phyloP scores from a whole-genome alignment of 2,329 filamentous ascomycete species.

The Escovopsis sp. region DNA sequence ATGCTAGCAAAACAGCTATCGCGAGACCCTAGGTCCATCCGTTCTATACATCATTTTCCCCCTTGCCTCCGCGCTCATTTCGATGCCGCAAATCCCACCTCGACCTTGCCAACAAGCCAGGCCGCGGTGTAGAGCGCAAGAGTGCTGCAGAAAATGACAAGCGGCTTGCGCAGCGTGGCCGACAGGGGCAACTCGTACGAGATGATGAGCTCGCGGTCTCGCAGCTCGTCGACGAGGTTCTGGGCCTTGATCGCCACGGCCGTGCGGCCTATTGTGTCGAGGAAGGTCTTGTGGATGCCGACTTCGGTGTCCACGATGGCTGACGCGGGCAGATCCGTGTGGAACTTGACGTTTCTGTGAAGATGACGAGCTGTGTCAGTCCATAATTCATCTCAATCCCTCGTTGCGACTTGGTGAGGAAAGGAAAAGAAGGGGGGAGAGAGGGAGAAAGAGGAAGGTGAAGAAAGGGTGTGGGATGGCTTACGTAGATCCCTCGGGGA shows the following conservation, averaged over 20 bases:
- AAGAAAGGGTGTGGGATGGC: conserved; percentile 17
- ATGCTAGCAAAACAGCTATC: too few species aligned
- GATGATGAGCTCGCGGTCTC: conserved; percentile 70
- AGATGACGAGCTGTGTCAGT: conserved; percentile 21
- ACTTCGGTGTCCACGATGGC: conserved; percentile 43
- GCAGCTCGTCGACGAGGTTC: conserved; percentile 82
- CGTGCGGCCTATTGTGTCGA: conserved; percentile 85
- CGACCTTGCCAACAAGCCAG: conserved; percentile 64
- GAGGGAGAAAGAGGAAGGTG: background rate
- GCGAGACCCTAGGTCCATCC: too few species aligned
- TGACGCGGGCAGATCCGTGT: conserved; percentile 53
- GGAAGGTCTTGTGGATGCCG: conserved; percentile 69
- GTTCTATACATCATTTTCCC: background rate
- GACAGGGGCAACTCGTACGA: conserved; percentile 72
- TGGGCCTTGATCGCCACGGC: conserved; percentile 63
- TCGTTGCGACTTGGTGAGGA: background rate
- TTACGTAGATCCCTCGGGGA: conserved; percentile 83
- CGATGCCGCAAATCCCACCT: conserved; percentile 55
- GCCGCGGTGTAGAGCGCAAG: conserved; percentile 59
- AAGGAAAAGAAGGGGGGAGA: background rate
- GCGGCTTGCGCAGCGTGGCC: conserved; percentile 69
- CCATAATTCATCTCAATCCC: background rate
- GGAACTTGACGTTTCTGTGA: conserved; percentile 61
- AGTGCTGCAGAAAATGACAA: conserved; percentile 63
- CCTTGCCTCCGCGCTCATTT: conserved; percentile 18